A percentile compares a stretch with the other conserved stretches of the same genome.
These are phyloP conservation scores for Closterium sp. DNA, from an alignment of 139 green algal genomes.

Conservation along the genomic window DNA sequence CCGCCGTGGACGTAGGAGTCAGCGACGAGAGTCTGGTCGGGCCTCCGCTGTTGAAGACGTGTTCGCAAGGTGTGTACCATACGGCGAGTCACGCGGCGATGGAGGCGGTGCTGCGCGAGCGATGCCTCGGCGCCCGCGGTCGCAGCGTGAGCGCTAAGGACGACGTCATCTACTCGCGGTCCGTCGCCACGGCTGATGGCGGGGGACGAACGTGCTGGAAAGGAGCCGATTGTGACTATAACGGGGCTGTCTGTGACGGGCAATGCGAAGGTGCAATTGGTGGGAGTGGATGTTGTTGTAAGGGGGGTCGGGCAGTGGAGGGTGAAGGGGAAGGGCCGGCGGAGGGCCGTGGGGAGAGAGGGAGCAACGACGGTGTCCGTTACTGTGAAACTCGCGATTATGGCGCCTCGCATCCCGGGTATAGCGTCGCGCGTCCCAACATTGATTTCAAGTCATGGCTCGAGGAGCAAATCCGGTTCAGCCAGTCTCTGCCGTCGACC, in stretches of 20 bases:
- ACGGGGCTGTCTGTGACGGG: neutral
- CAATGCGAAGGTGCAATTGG: neutral
- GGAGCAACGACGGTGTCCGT: neutral
- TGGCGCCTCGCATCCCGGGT: neutral
- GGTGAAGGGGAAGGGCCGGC: neutral
- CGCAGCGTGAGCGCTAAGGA: neutral
- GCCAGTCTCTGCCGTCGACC: neutral
- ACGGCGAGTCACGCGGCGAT: neutral
- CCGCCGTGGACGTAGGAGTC: neutral
- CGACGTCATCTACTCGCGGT: neutral
- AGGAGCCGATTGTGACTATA: neutral
- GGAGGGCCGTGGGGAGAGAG: neutral
- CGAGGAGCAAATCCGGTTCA: conserved; percentile 33
- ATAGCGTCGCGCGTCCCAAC: neutral
- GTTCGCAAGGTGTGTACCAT: neutral
- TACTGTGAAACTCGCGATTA: neutral
- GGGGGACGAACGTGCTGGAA: neutral
- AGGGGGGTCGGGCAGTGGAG: neutral
- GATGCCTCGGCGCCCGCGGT: neutral
- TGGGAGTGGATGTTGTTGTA: neutral
- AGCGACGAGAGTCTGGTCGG: neutral
- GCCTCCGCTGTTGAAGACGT: neutral
- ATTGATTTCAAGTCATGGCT: conserved; percentile 29
- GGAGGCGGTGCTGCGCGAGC: neutral
- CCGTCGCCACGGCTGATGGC: neutral